Evolutionary conservation across 805 yeast genomes (phyloP).

Genomic region (Candida piceae): DNA sequence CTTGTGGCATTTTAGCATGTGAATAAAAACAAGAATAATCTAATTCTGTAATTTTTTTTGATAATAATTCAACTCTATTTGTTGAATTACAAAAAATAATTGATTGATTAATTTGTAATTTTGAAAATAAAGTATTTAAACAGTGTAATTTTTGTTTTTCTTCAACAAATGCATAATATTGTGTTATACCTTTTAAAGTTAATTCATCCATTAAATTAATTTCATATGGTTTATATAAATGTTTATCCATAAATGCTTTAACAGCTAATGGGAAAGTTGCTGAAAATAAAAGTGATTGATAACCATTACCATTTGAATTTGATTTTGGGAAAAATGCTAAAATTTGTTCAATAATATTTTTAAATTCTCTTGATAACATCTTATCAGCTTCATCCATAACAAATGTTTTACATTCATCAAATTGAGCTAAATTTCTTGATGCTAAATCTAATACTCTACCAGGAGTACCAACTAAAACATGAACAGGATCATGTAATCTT

Average conservation of each 20-base stretch:
- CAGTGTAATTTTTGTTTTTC: slow-evolving; percentile 95
- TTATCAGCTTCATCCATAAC: slow-evolving; percentile 99
- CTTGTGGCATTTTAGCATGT: slow-evolving; percentile 97
- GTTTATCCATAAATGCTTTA: slow-evolving; percentile 86
- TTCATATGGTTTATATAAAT: slow-evolving; percentile 87
- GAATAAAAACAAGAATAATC: slow-evolving; percentile 96
- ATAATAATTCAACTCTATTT: slow-evolving; percentile 89
- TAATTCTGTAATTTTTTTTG: slow-evolving; percentile 92
- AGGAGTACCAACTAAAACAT: slow-evolving; percentile 93
- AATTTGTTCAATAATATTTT: slow-evolving; percentile 80
- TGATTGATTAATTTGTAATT: slow-evolving; percentile 92
- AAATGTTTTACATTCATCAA: slow-evolving; percentile 79
- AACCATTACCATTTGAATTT: slow-evolving; percentile 36
- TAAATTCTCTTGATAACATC: slow-evolving; percentile 88
- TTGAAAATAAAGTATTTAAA: slow-evolving; percentile 88
- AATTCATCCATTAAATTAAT: slow-evolving; percentile 97
- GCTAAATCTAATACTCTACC: slow-evolving; percentile 96
- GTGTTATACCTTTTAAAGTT: slow-evolving; percentile 93
- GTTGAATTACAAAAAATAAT: slow-evolving; percentile 97
- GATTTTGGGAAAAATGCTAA: slow-evolving; percentile 67
- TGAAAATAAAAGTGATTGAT: slow-evolving; percentile 83
- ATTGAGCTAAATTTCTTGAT: slow-evolving; percentile 78
- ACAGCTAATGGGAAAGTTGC: slow-evolving; percentile 97
- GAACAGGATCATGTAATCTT: slow-evolving; percentile 89
- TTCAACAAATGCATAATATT: slow-evolving; percentile 97